Evolutionary conservation across 345 rosid species (phyloP), one percentile per base, ranked within the genome.

Genomic region (Heritiera littoralis): DNA sequence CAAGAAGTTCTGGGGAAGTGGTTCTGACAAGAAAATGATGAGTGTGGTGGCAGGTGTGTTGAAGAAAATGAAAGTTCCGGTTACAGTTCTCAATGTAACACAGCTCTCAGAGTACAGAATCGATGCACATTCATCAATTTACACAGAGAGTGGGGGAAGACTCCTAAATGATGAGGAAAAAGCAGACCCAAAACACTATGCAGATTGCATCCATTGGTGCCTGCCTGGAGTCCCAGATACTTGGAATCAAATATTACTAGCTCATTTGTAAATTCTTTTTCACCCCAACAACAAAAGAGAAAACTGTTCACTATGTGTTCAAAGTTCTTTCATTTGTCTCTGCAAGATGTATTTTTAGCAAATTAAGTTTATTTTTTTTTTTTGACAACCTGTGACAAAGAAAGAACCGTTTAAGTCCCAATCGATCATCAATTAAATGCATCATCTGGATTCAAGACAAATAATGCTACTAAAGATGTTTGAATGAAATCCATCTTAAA

Each of bases 171-270:
- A 86, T 5, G 90, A 92, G 76, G 78, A 95, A 78, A 91, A 79
- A 73, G 89, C 92, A 1, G 90, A 93, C 75, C 98, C 99, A 0
- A 38, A 85, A 43, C 87, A 14, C 18, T 54, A 93, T 28, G 98
- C 99, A 11, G 99, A 95, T 80, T 95, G 98, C 86, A 95, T 95
- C 74, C 99, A 95, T n/a, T 95, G 98, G 98, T 95, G 99, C 38
- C 75, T 95, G 77, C 99, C 98, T 1, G 97, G 98, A 38, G 86
- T 95, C 20, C 97, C 99, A 0, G 99, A 95, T 78, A 90, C 98
- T 0, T 95, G 97, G 97, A 95, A 93, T 75, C 97, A 84, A 66
- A 88, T 95, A 54, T 76, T 95, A 38, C 85, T 89, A 35, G 97
- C 98, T 28, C 84, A 88, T 80, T 85, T 95, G 91, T 95, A 92